These are phyloP conservation scores for Scedosporium boydii DNA, from an alignment of 2,329 filamentous ascomycete species.

Conservation along the genomic window DNA sequence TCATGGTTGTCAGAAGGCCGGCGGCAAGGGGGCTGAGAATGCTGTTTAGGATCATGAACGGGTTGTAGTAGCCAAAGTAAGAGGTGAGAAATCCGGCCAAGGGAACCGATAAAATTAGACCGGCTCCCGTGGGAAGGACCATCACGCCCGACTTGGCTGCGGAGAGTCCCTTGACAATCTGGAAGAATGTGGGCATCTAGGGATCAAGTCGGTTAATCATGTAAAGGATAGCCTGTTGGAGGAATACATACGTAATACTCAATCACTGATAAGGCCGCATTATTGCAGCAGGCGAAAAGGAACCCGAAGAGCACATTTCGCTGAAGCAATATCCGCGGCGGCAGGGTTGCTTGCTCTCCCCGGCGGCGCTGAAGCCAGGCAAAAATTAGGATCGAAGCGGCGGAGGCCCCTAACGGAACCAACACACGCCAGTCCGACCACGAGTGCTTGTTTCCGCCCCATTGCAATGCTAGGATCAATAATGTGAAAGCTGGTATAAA, in stretches of 20 bases:
- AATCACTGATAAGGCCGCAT: conserved; percentile 25
- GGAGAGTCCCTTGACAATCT: conserved; percentile 29
- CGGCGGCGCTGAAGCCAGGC: conserved; percentile 21
- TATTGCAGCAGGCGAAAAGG: conserved; percentile 12
- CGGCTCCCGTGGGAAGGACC: conserved; percentile 12
- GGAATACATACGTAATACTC: conserved; percentile 16
- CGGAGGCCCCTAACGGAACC: conserved; percentile 23
- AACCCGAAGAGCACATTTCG: neutral
- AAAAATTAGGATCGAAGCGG: conserved; percentile 20
- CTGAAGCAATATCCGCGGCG: conserved; percentile 20
- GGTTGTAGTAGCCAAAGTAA: conserved; percentile 32
- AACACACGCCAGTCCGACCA: conserved; percentile 21
- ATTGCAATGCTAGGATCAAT: conserved; percentile 38
- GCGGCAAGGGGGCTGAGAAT: conserved; percentile 25
- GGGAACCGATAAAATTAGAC: conserved; percentile 6
- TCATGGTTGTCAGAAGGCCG: conserved; percentile 32
- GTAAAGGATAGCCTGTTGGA: conserved; percentile 20
- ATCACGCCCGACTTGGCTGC: conserved; percentile 20
- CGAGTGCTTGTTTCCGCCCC: conserved; percentile 29
- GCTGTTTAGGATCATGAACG: conserved; percentile 28
- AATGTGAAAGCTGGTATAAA: conserved; percentile 30
- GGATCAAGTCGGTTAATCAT: conserved; percentile 14
- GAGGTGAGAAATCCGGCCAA: conserved; percentile 22
- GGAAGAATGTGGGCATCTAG: conserved; percentile 35
- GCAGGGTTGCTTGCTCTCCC: conserved; percentile 29